Conservation (phyloP, 2,329 filamentous ascomycete species). For the Trichophyton equinum region DNA sequence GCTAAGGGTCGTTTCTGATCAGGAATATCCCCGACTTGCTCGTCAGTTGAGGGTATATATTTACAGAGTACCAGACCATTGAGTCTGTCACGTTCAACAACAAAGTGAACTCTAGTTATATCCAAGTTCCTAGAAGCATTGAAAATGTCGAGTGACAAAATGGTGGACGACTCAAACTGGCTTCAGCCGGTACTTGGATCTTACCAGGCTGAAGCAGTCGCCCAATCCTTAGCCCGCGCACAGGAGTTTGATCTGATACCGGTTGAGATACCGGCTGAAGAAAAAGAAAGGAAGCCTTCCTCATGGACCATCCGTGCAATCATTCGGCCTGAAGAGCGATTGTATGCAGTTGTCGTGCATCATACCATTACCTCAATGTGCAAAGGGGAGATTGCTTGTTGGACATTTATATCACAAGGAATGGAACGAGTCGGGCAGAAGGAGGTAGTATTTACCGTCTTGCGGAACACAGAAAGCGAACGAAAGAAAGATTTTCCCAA, state of each 20-base stretch:
- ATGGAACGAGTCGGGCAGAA: conserved; percentile 8
- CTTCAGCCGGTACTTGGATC: not conserved
- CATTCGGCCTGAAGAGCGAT: conserved; percentile 2
- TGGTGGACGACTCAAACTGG: not conserved
- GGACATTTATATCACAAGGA: conserved; percentile 11
- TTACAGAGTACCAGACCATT: not conserved
- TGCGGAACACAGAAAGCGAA: conserved; percentile 1
- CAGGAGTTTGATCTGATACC: not conserved
- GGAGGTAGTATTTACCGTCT: conserved; percentile 10
- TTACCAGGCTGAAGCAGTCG: not conserved
- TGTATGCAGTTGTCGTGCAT: conserved; percentile 6
- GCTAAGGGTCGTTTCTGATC: too few species aligned
- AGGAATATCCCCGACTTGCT: not conserved
- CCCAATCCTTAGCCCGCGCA: not conserved
- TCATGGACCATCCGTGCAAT: conserved; percentile 6
- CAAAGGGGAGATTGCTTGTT: conserved; percentile 9
- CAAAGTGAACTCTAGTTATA: not conserved
- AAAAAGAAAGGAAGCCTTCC: not conserved
- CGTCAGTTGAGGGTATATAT: not conserved
- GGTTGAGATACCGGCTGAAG: not conserved
- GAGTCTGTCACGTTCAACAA: not conserved
- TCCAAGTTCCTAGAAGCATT: not conserved
- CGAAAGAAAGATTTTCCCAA: conserved; percentile 5
- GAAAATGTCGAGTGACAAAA: not conserved
- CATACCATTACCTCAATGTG: conserved; percentile 8